Evolutionary conservation across 306 rosid species (phyloP).

Genomic region (Cucurbita pepo): DNA sequence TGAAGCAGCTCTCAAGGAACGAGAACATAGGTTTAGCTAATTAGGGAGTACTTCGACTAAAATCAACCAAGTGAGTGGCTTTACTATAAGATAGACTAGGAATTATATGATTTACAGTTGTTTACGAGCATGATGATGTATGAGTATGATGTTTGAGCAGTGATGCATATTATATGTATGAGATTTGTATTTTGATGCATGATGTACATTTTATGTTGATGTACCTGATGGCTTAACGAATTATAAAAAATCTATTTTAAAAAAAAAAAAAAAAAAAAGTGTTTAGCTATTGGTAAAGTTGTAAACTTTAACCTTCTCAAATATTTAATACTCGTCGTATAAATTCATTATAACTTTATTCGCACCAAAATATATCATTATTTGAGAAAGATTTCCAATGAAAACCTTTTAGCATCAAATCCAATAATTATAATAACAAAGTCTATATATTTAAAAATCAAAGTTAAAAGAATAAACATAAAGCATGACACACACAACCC

Average conservation of each 20-base stretch:
- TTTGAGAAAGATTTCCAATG: not conserved
- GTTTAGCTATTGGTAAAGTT: not conserved
- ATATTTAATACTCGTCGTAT: not conserved
- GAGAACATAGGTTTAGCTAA: no score
- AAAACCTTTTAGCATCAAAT: not conserved
- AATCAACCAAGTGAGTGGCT: no score
- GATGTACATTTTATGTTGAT: no score
- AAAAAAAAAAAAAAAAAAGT: not conserved
- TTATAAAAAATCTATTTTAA: not conserved
- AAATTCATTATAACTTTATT: not conserved
- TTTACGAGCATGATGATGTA: no score
- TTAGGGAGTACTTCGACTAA: no score
- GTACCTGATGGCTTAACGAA: no score
- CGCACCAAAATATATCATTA: not conserved
- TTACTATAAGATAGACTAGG: no score
- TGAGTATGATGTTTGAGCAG: no score
- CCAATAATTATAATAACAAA: not conserved
- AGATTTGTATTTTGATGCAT: no score
- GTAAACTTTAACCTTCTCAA: not conserved
- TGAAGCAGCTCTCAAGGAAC: no score
- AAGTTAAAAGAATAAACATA: not conserved
- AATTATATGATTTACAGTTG: no score
- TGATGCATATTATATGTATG: no score
- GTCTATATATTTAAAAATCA: not conserved
- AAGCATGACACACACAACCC: not conserved